Evolutionary conservation across 2,329 filamentous ascomycete species (phyloP).

Genomic region (Diplodia mutila): DNA sequence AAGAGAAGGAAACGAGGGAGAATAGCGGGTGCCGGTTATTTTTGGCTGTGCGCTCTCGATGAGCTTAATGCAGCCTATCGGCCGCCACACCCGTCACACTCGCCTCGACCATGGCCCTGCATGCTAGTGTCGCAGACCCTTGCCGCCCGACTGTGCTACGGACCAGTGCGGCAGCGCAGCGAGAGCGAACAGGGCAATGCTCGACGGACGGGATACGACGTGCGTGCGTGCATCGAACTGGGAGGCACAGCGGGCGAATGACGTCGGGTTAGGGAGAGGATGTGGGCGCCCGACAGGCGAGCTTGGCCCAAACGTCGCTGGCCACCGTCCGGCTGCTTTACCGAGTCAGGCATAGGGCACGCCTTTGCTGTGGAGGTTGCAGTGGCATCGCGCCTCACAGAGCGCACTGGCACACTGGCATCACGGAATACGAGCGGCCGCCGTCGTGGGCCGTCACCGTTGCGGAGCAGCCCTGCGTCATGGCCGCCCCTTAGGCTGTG

Average conservation of each 20-base stretch:
- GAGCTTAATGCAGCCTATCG: slow-evolving; percentile 19
- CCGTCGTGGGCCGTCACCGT: not conserved
- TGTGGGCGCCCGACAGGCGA: not conserved
- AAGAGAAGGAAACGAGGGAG: no score
- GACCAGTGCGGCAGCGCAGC: not conserved
- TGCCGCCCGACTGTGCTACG: not conserved
- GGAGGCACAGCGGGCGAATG: slow-evolving; percentile 10
- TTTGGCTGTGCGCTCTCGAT: slow-evolving; percentile 14
- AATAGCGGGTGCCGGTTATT: not conserved
- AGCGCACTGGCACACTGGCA: not conserved
- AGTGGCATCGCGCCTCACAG: slow-evolving; percentile 20
- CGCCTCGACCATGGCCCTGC: slow-evolving; percentile 4
- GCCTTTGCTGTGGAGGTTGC: slow-evolving; percentile 4
- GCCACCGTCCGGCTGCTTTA: slow-evolving; percentile 5
- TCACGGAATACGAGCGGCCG: slow-evolving; percentile 20
- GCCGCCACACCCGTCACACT: slow-evolving; percentile 24
- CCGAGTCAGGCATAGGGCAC: slow-evolving; percentile 12
- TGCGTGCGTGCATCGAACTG: not conserved
- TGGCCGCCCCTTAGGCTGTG: slow-evolving; percentile 8
- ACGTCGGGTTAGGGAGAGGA: slow-evolving; percentile 10
- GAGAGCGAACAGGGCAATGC: not conserved
- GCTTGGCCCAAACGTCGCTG: no score
- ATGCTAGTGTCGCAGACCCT: slow-evolving; percentile 17
- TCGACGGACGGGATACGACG: not conserved
- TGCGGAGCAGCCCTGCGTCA: slow-evolving; percentile 13